Conservation (phyloP, 2,329 filamentous ascomycete genomes). For the Trichoderma koningii region DNA sequence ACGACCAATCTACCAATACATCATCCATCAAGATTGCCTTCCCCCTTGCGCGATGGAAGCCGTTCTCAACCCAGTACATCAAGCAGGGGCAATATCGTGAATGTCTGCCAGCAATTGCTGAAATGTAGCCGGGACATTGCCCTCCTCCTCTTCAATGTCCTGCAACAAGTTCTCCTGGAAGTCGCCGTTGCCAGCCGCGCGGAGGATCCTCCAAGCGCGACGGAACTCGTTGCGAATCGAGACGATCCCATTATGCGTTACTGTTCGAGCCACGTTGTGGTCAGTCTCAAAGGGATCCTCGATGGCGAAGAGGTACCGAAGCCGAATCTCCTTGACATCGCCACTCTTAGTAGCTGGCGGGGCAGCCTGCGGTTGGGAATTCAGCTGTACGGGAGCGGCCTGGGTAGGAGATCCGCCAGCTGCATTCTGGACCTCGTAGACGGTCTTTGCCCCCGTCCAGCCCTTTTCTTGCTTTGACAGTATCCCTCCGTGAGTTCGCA, state of each 20-base stretch:
- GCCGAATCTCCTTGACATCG: slow-evolving; percentile 68
- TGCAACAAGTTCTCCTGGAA: slow-evolving; percentile 55
- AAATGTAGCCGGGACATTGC: slow-evolving; percentile 33
- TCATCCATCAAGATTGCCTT: background rate
- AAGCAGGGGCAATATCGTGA: slow-evolving; percentile 34
- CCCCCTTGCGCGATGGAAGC: background rate
- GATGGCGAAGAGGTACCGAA: slow-evolving; percentile 83
- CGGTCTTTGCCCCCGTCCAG: slow-evolving; percentile 81
- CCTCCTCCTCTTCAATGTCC: slow-evolving; percentile 46
- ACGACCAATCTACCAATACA: background rate
- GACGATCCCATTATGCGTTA: slow-evolving; percentile 79
- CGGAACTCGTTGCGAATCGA: slow-evolving; percentile 83
- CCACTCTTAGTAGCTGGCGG: slow-evolving; percentile 37
- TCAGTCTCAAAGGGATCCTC: slow-evolving; percentile 89
- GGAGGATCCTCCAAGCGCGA: slow-evolving; percentile 73
- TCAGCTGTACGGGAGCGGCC: slow-evolving; percentile 6
- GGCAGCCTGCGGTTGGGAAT: slow-evolving; percentile 27
- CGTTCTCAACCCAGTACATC: background rate
- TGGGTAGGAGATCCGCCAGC: background rate
- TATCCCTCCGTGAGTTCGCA: slow-evolving; percentile 71
- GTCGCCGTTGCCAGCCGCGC: slow-evolving; percentile 48
- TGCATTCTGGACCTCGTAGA: slow-evolving; percentile 52
- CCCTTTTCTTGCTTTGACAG: slow-evolving; percentile 75
- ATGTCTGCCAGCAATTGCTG: slow-evolving; percentile 39
- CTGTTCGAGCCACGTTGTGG: slow-evolving; percentile 86